Evolutionary conservation across 768 basidiomycete species (phyloP), one percentile per base, ranked within the genome.

Genomic region (Russula olivacea): DNA sequence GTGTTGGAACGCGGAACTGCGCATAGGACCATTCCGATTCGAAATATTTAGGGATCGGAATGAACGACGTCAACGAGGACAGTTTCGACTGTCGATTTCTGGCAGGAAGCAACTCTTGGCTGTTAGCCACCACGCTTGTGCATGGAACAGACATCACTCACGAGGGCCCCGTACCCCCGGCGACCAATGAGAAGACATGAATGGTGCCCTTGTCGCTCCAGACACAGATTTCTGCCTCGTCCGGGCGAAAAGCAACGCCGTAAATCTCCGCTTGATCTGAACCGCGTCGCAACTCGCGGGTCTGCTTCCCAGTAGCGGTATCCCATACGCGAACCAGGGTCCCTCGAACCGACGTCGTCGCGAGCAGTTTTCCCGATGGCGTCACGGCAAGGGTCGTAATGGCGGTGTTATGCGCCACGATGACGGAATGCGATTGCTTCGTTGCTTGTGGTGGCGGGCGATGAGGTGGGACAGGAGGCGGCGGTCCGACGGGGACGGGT

Each of bases 131-230:
- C 32, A 30, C 14, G n/a, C 30, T 11, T 40, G 52, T 12, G 43
- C 10, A 5, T 30, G 28, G 19, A 9, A 32, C 2, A 9, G 15
- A 30, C 56, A 50, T 38, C 19, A 82, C 87, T 79, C 73, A 89
- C 87, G 83, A 82, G 65, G 82, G 73, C 9, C 85, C 85, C 21
- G 87, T 82, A 57, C 55, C 55, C 45, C 80, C 79, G 52, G 81
- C 78, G 4, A 71, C 72, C 25, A 96, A 78, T 48, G 88, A 85
- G 74, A 95, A 96, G 48, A 94, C 79, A 71, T 97, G 93, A 8
- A 97, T 85, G 0, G 93, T 97, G 40, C 93, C 93, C 74, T 97
- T 97, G 73, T 97, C 93, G 71, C 92, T 94, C 88, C 92, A 93
- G 11, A 91, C 93, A 69, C 90, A 91, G 0, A 96, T 76, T 68